phyloP scores from a whole-genome alignment of 1,284 basidiomycete genomes.

The Vanrija pseudolonga region DNA sequence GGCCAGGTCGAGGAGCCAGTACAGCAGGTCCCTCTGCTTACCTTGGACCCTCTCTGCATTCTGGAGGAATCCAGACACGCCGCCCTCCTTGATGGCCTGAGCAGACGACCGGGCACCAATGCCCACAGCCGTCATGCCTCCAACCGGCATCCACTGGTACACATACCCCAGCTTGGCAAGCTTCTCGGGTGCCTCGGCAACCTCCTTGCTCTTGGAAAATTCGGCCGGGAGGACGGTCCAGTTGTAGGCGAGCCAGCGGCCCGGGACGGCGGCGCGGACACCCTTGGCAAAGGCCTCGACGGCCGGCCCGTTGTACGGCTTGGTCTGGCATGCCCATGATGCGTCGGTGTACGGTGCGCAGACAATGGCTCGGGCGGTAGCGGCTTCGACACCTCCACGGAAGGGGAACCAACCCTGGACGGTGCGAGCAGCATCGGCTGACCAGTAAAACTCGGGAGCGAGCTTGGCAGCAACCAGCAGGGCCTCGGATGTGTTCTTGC shows the following conservation, averaged over 20 bases:
- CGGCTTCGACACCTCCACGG: slow-evolving; percentile 53
- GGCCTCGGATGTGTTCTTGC: slow-evolving; percentile 71
- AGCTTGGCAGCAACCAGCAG: slow-evolving; percentile 68
- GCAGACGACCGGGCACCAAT: slow-evolving; percentile 5
- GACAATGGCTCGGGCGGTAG: slow-evolving; percentile 73
- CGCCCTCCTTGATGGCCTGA: slow-evolving; percentile 8
- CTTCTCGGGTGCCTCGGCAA: slow-evolving; percentile 1
- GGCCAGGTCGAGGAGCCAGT: slow-evolving; percentile 20
- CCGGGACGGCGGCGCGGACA: slow-evolving; percentile 9
- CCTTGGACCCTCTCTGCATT: slow-evolving; percentile 9
- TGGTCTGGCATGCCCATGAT: slow-evolving; percentile 56
- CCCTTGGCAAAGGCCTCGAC: slow-evolving; percentile 7
- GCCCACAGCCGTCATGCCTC: slow-evolving; percentile 5
- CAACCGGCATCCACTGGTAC: slow-evolving; percentile 14
- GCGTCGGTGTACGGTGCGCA: slow-evolving; percentile 81
- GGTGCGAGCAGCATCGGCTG: slow-evolving; percentile 88
- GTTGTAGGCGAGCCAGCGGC: slow-evolving; percentile 21
- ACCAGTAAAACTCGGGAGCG: slow-evolving; percentile 73
- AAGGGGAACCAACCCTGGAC: slow-evolving; percentile 90
- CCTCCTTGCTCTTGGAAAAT: neutral
- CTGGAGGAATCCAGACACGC: slow-evolving; percentile 7
- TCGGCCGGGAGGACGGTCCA: slow-evolving; percentile 1
- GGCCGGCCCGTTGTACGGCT: neutral
- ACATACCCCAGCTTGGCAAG: slow-evolving; percentile 16
- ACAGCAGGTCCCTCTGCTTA: neutral